A percentile compares a stretch with the other conserved stretches of the same genome.
These are phyloP conservation scores for Vinca minor DNA, from an alignment of 257 asterid genomes.

Conservation along the genomic window DNA sequence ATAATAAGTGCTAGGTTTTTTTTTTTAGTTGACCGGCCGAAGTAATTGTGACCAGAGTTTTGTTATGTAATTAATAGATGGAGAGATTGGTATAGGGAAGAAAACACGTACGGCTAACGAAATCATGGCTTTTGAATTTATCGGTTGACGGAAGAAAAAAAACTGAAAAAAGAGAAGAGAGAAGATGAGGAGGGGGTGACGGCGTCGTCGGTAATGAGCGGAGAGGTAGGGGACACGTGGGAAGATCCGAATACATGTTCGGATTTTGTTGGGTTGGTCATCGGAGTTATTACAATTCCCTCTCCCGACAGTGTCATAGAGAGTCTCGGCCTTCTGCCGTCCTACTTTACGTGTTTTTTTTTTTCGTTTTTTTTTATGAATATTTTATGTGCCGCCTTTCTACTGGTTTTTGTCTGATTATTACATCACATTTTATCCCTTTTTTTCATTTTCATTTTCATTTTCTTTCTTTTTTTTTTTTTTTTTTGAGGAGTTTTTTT, in stretches of 20 bases:
- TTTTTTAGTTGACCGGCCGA: slow-evolving; percentile 31
- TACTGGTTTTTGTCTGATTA: too few relatives aligned
- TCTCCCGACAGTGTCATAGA: too few relatives aligned
- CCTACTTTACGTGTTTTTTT: too few relatives aligned
- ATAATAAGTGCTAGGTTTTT: neutral
- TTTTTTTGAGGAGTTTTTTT: too few relatives aligned
- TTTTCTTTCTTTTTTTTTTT: too few relatives aligned
- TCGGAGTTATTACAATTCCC: slow-evolving; percentile 24
- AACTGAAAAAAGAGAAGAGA: neutral
- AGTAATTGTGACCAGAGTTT: slow-evolving; percentile 10
- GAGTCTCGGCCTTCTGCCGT: too few relatives aligned
- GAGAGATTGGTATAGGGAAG: neutral
- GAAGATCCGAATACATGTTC: slow-evolving; percentile 2
- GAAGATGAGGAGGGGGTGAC: slow-evolving; percentile 12
- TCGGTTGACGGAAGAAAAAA: slow-evolving; percentile 35
- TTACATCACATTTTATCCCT: too few relatives aligned
- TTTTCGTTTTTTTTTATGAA: too few relatives aligned
- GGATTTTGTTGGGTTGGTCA: slow-evolving; percentile 14
- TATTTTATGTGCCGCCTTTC: too few relatives aligned
- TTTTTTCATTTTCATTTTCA: too few relatives aligned
- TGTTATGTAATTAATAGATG: slow-evolving; percentile 1
- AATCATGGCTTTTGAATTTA: neutral
- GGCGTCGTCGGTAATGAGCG: slow-evolving; percentile 22
- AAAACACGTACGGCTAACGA: slow-evolving; percentile 7
- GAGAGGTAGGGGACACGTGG: slow-evolving; percentile 25